Base-by-base conservation (phyloP, 2,329 filamentous ascomycete genomes). In the Chaetomiaceae sp. region DNA sequence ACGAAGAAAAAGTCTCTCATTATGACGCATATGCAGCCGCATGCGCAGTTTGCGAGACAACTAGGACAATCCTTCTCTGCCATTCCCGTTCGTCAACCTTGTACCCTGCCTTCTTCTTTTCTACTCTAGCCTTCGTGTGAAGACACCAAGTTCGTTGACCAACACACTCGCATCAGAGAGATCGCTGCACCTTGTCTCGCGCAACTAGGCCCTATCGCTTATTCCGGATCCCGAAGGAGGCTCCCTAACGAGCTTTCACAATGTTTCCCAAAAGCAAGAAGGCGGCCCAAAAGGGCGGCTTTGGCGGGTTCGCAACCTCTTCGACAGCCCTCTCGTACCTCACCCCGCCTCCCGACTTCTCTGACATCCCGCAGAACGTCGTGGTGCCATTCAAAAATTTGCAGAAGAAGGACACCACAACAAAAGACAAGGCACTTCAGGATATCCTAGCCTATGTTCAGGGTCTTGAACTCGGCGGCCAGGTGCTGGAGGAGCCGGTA, bases 301-400 rank as follows among this genome's bases (percentile, higher is more conserved):
- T 77, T 36, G 70, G 69, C 29, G 67, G 68, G 55, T 73, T 77
- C 61, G 66, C 71, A 33, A 70, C 70, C 38, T 59, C 71, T 4
- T 66, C 71, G 16, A 78, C 72, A 61, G 75, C 75, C 6, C 78
- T 99, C 34, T 96, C 91, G 40, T 96, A 96, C 72, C 81, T 97
- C 48, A 78, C 87, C 48, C 90, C 95, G 64, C 89, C 90, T 9
- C 88, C 89, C 43, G 87, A 96, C 64, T 82, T 96, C 61, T 83
- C 84, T 30, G 74, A 74, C 38, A 83, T 99, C 55, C 86, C 84
- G 40, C 85, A 96, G 62, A 87, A 94, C 64, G 77, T 92, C 33
- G 83, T 92, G 33, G 90, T 97, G 13, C 83, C 85, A n/a, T 89
- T 96, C 73, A 95, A 96, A 71, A 96, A 95, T 62, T 72, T 96